phyloP scores from a whole-genome alignment of 2,329 filamentous ascomycete species.

The Beauveria bassiana region DNA sequence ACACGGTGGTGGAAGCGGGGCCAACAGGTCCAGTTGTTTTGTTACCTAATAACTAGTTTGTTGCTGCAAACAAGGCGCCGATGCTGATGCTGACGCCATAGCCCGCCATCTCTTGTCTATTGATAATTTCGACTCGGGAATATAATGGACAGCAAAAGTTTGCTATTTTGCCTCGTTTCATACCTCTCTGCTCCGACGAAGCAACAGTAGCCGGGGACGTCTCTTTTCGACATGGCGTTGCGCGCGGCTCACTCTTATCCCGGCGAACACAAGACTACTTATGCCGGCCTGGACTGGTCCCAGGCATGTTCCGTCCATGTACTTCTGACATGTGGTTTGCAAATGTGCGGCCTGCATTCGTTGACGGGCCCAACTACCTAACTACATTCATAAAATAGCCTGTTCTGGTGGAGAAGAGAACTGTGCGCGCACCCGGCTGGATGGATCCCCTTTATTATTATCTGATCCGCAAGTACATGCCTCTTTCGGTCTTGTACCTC shows the following conservation, averaged over 20 bases:
- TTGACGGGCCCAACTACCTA: too few species aligned
- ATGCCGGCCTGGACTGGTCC: background rate
- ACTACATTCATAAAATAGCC: background rate
- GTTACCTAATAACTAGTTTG: background rate
- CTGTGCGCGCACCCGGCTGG: background rate
- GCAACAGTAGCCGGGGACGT: background rate
- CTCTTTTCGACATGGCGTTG: background rate
- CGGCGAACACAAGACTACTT: background rate
- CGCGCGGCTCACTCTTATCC: background rate
- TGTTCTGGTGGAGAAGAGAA: background rate
- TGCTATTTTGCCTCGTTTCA: background rate
- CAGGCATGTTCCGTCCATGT: background rate
- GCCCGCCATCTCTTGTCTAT: too few species aligned
- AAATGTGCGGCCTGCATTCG: background rate
- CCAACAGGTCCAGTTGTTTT: background rate
- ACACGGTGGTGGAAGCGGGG: background rate
- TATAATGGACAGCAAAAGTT: too few species aligned
- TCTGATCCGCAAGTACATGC: slow-evolving; percentile 8
- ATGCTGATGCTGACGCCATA: background rate
- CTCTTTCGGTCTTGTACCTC: slow-evolving; percentile 5
- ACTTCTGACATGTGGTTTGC: background rate
- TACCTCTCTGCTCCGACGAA: background rate
- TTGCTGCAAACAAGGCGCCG: background rate
- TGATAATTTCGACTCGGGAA: too few species aligned
- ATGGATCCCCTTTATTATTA: slow-evolving; percentile 1